Base-by-base conservation (phyloP, 2,329 filamentous ascomycete species). In the Monascus ruber region DNA sequence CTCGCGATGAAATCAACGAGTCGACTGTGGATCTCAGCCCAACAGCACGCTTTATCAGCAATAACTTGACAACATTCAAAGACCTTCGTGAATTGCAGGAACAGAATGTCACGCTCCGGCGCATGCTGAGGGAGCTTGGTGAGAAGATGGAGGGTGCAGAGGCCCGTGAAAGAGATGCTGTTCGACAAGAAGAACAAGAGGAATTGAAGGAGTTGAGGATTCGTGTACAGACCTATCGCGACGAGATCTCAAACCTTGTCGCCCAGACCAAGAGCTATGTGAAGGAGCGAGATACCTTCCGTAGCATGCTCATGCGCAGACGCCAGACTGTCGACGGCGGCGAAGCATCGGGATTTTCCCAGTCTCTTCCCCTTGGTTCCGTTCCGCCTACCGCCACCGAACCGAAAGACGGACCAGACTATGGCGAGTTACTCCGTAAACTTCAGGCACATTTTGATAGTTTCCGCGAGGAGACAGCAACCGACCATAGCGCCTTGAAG, bases 221-320 rank as follows among this genome's bases (percentile, higher is more conserved):
- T 38, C 79, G 86, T 47, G 73, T 93, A 24, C 74, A 81, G 48
- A 79, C 83, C 60, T 89, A 80, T 60, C 79, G 85, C 42, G 89
- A 95, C 47, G 87, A 95, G 57, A 77, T 94, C 38, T 77, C 81
- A 49, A 83, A 83, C 8, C 81, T 94, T 48, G 78, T 83, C 33
- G 79, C 83, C 26, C 85, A 88, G 41, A 84, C 87, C 47, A 85
- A 94, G 67, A 94, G 85, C 59, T 94, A 94, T 60, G 86, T 91
- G 58, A 85, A 87, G 52, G 91, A 98, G 65, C 81, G 91, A 45
- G 89, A 98, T 58, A 95, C 95, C 77, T 96, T 95, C 79, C 81
- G 89, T 24, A 86, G 88, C 38, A 88, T 96, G 70, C 75, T 95
- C 26, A 84, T 89, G 49, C 84, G 91, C 45, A 74, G 79, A 42